These are phyloP conservation scores for Blastobotrys buckinghamii DNA, from an alignment of 1,139 yeast genomes.

Conservation along the genomic window DNA sequence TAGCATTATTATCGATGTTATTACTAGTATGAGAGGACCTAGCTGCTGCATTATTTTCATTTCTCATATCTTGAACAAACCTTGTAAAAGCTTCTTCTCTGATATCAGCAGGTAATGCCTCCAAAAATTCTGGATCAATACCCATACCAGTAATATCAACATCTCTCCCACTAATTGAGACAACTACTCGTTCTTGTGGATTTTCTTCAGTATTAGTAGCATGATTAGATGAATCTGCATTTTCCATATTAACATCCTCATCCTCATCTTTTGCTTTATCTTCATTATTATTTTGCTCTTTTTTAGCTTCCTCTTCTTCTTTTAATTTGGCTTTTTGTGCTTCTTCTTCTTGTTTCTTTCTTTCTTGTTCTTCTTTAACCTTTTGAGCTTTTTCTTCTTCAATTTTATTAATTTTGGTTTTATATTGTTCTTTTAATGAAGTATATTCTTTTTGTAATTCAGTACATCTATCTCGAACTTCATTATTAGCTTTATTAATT, in stretches of 20 bases:
- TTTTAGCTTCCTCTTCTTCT: not conserved
- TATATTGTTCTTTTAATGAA: slow-evolving; percentile 26
- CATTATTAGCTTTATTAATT: slow-evolving; percentile 36
- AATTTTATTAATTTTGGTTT: slow-evolving; percentile 20
- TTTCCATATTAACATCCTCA: slow-evolving; percentile 16
- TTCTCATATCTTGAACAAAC: slow-evolving; percentile 59
- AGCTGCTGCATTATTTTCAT: slow-evolving; percentile 18
- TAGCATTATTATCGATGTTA: slow-evolving; percentile 18
- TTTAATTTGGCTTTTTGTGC: slow-evolving; percentile 14
- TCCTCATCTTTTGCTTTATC: slow-evolving; percentile 15
- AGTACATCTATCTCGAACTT: slow-evolving; percentile 23
- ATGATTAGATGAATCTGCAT: slow-evolving; percentile 9
- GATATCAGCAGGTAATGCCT: slow-evolving; percentile 90
- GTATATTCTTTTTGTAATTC: slow-evolving; percentile 35
- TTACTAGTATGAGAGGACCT: too few species aligned
- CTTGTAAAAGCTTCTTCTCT: slow-evolving; percentile 88
- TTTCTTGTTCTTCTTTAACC: slow-evolving; percentile 20
- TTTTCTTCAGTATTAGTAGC: slow-evolving; percentile 11
- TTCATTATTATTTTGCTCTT: slow-evolving; percentile 5
- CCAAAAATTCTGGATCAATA: slow-evolving; percentile 85
- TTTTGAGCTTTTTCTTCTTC: slow-evolving; percentile 26
- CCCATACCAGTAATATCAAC: slow-evolving; percentile 88
- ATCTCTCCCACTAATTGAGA: slow-evolving; percentile 68
- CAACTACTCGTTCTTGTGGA: slow-evolving; percentile 52
- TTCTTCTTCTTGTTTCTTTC: slow-evolving; percentile 18